Evolutionary conservation across 495 filamentous ascomycete species (phyloP), one percentile per base, ranked within the genome.

Genomic region (Talaromyces thailandensis): DNA sequence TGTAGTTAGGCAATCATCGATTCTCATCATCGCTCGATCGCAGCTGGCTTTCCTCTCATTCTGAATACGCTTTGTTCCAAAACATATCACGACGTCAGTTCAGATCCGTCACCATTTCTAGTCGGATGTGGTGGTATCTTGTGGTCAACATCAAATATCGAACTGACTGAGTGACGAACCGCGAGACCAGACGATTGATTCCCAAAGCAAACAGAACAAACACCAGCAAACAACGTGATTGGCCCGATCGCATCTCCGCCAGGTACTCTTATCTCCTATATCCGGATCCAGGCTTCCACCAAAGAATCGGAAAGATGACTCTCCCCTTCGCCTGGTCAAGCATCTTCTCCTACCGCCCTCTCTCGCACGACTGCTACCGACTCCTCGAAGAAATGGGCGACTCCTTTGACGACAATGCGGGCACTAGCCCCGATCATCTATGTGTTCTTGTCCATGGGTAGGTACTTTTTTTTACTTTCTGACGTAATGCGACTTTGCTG

Each of bases 361-460:
- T 37, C 3, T 16, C 32, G 6, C 21, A 58, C 56, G 9, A 40
- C 23, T 58, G 26, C 25, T 60, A 60, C 29, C 40, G 31, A 9
- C 18, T 43, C 2, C 32, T 60, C 23, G 32, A 43, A n/a, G 56
- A 40, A 48, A 61, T 61, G 59, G 45, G 29, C 43, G 45, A 31
- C 59, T 32, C 59, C 6, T 25, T 26, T 9, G 48, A 52, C 11
- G 26, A 28, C 26, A 40, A 61, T 32, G 5, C 31, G 31, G 57
- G 24, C 35, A 14, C 6, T 8, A 71, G 73, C 59, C 78, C 82
- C 26, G 79, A 90, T 60, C 93, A 97, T 73, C 85, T 98, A 48
- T 91, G 88, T 71, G 91, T 98, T n/a, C 79, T 98, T n/a, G 86
- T 96, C 35, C 93, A 97, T 75, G 93, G 93, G 92, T 94, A 82